A percentile compares a stretch with the other conserved stretches of the same genome.
phyloP scores from a whole-genome alignment of 2,329 filamentous ascomycete genomes.

The Hysterium pulicare region DNA sequence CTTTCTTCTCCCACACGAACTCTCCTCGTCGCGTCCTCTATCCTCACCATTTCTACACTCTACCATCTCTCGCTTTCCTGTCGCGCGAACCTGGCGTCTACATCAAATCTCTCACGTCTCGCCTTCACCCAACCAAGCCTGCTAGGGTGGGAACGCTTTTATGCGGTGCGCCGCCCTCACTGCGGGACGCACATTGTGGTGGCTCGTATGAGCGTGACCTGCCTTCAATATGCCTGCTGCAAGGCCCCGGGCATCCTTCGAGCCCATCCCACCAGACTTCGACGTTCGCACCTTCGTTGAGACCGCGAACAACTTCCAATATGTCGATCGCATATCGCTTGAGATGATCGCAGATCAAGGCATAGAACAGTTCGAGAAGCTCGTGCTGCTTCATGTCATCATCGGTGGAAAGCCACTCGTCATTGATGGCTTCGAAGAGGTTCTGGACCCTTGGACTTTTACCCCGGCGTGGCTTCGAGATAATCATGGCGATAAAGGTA shows the following conservation, averaged over 20 bases:
- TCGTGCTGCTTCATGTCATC: conserved; percentile 80
- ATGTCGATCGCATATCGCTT: conserved; percentile 75
- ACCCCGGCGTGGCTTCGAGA: conserved; percentile 74
- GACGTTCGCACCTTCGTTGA: conserved; percentile 75
- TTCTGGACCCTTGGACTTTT: conserved; percentile 74
- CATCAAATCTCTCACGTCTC: neutral
- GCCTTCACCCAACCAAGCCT: neutral
- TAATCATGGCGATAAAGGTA: conserved; percentile 76
- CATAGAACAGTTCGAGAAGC: conserved; percentile 76
- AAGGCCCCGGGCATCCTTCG: conserved; percentile 83
- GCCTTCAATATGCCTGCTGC: conserved; percentile 65
- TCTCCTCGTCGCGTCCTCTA: neutral
- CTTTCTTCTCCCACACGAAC: neutral
- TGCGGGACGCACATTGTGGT: too few species aligned
- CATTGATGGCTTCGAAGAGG: conserved; percentile 80
- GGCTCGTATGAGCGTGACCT: conserved; percentile 9
- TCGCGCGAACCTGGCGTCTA: neutral
- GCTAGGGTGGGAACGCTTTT: too few species aligned
- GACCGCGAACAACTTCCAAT: conserved; percentile 77
- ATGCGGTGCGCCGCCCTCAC: too few species aligned
- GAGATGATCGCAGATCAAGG: conserved; percentile 75
- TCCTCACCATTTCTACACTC: neutral
- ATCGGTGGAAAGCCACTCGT: conserved; percentile 82
- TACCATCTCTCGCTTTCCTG: neutral
- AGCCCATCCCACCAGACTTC: conserved; percentile 82